Base-by-base conservation (phyloP, 495 filamentous ascomycete genomes). In the Neurospora tetraspora region DNA sequence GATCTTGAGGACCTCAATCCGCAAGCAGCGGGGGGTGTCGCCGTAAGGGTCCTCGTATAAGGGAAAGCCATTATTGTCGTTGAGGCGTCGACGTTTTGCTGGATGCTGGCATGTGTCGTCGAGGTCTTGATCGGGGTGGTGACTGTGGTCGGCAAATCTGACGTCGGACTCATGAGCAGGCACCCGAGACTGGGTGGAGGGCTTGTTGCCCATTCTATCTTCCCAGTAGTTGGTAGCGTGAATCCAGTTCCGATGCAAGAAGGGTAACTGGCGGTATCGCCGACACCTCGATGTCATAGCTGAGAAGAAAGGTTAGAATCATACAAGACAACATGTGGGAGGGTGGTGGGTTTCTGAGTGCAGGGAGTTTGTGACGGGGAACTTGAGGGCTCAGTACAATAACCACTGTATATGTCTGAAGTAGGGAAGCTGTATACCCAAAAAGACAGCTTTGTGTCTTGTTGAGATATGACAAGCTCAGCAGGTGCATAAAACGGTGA, bases 1-100 rank as follows among this genome's bases (percentile, higher is more conserved):
- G 71, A 87, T 83, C 71, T 84, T 83, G 70, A 84, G 78, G 53
- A 86, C 73, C 70, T 87, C 83, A 68, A 88, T 81, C 36, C 82
- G 82, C 39, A 88, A 79, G 8, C 81, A 77, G 59, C 84, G 73
- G 5, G 77, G 77, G 18, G 75, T 61, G 16, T 78, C 73, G 20
- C 72, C 71, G 68, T 79, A 72, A 18, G 53, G 53, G 72, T 77
- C 72, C 69, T 79, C 77, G 39, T 72, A 77, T n/a, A 80, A 69
- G n/a, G 78, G 80, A 36, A 80, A 78, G 53, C 76, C 79, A 20
- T 78, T 74, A 36, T 77, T 80, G 70, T 78, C 75, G 34, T 79
- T 81, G 40, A 83, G 47, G 42, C 83, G 82, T 47, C 81, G 83
- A 42, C 83, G 81, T 70, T 85, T 85, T 39, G 77, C 70, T 2